Percentiles rank a stretch among this genome's conserved stretches.
Conservation (phyloP, 2,329 filamentous ascomycete species). For the Aspergillus sp. region DNA sequence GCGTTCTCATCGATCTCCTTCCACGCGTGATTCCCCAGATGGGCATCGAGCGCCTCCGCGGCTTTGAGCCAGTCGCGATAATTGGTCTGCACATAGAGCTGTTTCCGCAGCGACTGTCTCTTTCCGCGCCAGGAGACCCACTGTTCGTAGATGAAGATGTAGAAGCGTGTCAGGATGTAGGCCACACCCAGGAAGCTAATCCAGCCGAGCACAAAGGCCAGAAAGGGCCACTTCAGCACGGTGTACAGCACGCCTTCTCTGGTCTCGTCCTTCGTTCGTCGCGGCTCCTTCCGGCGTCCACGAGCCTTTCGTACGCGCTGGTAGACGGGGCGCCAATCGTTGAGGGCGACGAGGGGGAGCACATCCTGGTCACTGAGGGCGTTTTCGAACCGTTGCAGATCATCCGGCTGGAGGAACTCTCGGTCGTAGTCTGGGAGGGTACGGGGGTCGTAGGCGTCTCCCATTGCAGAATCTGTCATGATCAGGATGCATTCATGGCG, state of each 20-base stretch:
- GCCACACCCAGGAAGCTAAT: constrained; percentile 68
- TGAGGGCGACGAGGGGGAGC: constrained; percentile 78
- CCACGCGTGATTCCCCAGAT: constrained; percentile 67
- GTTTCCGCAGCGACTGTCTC: constrained; percentile 67
- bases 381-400: constrained; percentile 74
- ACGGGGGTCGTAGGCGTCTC: constrained; percentile 65
- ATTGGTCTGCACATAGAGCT: constrained; percentile 67
- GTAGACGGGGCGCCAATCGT: constrained; percentile 91
- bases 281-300: constrained; percentile 43
- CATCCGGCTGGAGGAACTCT: constrained; percentile 71
- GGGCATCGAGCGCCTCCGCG: constrained; percentile 75
- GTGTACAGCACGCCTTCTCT: constrained; percentile 89
- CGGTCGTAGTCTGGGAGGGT: constrained; percentile 75
- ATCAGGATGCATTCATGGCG: constrained; percentile 25
- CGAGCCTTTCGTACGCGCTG: constrained; percentile 60
- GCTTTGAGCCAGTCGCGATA: constrained; percentile 83
- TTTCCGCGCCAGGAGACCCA: constrained; percentile 84
- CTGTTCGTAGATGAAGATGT: constrained; percentile 91
- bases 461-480: constrained; percentile 29
- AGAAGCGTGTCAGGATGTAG: constrained; percentile 80
- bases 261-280: constrained; percentile 80
- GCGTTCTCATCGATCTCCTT: constrained; percentile 57
- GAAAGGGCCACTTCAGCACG: constrained; percentile 86
- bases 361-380: constrained; percentile 81
- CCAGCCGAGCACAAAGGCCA: constrained; percentile 78